Conservation (phyloP, 495 filamentous ascomycete genomes). For the Cryomyces minteri region DNA sequence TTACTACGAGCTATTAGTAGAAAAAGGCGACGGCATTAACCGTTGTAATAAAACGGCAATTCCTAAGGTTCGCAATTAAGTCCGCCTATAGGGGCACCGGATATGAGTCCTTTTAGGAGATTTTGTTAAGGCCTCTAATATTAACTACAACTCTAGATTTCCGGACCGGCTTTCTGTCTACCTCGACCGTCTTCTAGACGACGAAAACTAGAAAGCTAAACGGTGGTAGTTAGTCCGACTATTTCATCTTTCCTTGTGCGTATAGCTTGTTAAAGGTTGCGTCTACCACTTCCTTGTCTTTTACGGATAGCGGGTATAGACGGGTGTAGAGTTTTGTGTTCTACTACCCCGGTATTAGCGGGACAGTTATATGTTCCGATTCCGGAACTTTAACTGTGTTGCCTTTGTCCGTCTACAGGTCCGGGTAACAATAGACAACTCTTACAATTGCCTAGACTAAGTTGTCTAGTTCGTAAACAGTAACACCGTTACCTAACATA, state of each 20-base stretch:
- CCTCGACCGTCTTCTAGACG: constrained; percentile 1
- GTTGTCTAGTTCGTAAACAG: too few species aligned
- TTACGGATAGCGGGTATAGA: background rate
- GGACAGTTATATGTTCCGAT: background rate
- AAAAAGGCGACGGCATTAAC: constrained; percentile 2
- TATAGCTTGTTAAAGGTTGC: constrained; percentile 6
- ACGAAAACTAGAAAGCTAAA: constrained; percentile 5
- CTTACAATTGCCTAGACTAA: too few species aligned
- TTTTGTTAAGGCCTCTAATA: constrained; percentile 4
- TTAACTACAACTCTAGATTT: constrained; percentile 5
- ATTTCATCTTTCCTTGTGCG: constrained; percentile 2
- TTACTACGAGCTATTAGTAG: constrained; percentile 1
- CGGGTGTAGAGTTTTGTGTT: too few species aligned
- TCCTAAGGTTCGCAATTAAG: background rate
- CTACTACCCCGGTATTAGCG: background rate
- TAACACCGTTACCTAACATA: background rate
- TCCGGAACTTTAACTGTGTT: background rate
- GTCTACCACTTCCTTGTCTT: constrained; percentile 6
- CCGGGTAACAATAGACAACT: background rate
- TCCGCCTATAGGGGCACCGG: constrained; percentile 2
- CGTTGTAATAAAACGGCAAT: background rate
- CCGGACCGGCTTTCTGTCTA: background rate
- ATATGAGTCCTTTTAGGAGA: constrained; percentile 2
- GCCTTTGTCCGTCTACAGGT: background rate
- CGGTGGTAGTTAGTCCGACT: background rate